A percentile compares a stretch with the other conserved stretches of the same genome.
These are phyloP conservation scores for Salix brachista DNA, from an alignment of 345 rosid genomes.

Conservation along the genomic window DNA sequence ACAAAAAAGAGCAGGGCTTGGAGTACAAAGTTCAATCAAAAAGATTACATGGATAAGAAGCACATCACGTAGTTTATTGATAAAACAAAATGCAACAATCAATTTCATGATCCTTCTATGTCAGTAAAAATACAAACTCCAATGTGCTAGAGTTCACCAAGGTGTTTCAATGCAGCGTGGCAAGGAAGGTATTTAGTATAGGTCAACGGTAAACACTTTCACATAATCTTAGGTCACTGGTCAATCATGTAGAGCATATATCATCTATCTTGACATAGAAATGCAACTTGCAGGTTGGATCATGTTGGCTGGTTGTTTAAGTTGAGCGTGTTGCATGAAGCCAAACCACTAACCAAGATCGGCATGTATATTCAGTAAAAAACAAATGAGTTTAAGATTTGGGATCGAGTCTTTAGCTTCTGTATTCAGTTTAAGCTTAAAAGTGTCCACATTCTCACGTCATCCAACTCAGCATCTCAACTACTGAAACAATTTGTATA, in stretches of 20 bases:
- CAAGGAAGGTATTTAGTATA: background rate
- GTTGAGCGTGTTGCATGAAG: background rate
- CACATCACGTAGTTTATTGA: background rate
- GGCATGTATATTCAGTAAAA: background rate
- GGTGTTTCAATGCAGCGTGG: background rate
- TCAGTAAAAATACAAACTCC: background rate
- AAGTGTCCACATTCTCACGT: background rate
- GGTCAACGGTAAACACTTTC: background rate
- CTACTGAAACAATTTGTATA: background rate
- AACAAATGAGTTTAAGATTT: background rate
- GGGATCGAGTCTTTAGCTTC: background rate
- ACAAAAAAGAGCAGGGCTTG: background rate
- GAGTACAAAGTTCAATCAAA: background rate
- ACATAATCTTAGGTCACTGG: background rate
- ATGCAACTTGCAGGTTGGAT: background rate
- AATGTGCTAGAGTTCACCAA: background rate
- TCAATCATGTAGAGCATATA: background rate
- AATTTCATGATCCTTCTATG: background rate
- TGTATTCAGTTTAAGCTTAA: background rate
- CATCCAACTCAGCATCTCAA: background rate
- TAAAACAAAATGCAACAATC: background rate
- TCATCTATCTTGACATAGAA: background rate
- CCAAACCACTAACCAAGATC: background rate
- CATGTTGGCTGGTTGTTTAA: background rate
- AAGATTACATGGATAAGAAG: background rate